Evolutionary conservation across 1,284 basidiomycete species (phyloP), one percentile per base, ranked within the genome.

Genomic region (Moniliella sp.): DNA sequence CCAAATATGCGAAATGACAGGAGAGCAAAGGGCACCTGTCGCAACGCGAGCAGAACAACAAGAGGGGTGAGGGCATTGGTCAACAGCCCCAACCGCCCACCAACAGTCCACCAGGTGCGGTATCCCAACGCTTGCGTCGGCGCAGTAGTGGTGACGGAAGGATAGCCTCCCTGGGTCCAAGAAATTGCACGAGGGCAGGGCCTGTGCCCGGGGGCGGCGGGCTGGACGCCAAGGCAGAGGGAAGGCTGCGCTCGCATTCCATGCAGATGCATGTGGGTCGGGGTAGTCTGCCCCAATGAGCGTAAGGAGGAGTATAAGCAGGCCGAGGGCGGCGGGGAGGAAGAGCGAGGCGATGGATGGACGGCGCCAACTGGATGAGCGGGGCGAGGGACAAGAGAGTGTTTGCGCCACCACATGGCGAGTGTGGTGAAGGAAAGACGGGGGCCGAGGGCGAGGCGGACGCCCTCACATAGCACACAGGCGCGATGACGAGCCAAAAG

Each of bases 1-100:
- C 72, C 70, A 37, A 76, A 66, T 40, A 70, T 70, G 0, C 72
- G 69, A 15, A 75, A 65, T 11, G 78, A 72, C 46, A 82, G 71
- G 28, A 82, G 49, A 31, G 78, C 79, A 48, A 81, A 75, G 0
- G 81, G 81, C 8, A 76, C 73, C 3, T 76, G 68, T 57, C 82
- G 83, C 56, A 83, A 67, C 2, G 75, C 78, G 36, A 82, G 69
- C 7, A 81, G 65, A 33, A 83, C 66, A 34, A 73, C 72, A 11
- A 83, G 67, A 0, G 80, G 80, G 17, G 78, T 66, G 18, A 83
- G 66, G 1, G 77, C 72, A 49, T 79, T 82, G 2, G 76, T 72
- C 35, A 82, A 74, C 38, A 76, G 65, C 1, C 80, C 80, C 5
- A 73, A 70, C 14, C 80, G 67, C 16, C 70, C 71, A 11, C 74